These are phyloP conservation scores for Corchorus capsularis DNA, from an alignment of 345 rosid genomes.

Conservation along the genomic window DNA sequence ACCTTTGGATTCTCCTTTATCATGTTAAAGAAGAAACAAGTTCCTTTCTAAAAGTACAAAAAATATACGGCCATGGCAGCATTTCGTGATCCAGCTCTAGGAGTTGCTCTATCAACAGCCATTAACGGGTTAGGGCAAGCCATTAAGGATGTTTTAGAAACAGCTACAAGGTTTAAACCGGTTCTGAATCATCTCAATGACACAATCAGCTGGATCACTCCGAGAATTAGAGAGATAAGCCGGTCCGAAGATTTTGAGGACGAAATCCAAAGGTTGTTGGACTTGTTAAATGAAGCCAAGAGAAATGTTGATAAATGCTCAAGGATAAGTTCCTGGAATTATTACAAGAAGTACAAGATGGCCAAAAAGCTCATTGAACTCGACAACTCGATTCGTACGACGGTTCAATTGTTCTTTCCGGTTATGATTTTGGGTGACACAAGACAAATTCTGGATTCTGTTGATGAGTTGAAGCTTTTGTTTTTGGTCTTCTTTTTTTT, in stretches of 20 bases:
- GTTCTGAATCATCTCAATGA: background rate
- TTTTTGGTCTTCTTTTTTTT: background rate
- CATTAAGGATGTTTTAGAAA: background rate
- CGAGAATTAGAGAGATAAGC: background rate
- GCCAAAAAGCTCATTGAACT: constrained; percentile 1
- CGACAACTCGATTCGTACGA: constrained; percentile 12
- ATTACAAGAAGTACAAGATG: background rate
- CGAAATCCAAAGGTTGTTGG: constrained; percentile 5
- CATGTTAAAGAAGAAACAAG: background rate
- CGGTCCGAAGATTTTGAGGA: background rate
- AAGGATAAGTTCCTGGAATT: background rate
- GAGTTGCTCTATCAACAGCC: background rate
- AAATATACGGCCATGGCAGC: background rate
- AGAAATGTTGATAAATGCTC: background rate
- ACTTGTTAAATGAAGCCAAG: background rate
- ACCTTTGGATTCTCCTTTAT: background rate
- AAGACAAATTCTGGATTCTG: constrained; percentile 4
- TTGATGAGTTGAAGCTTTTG: constrained; percentile 9
- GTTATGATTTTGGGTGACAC: constrained; percentile 16
- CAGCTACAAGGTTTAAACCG: background rate
- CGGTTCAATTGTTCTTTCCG: constrained; percentile 8
- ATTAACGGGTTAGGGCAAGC: background rate
- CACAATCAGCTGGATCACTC: background rate
- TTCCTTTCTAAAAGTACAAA: background rate
- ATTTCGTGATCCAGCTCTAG: background rate